These are phyloP conservation scores for Pleurotus citrinopileatus DNA, from an alignment of 768 basidiomycete genomes.

Conservation along the genomic window DNA sequence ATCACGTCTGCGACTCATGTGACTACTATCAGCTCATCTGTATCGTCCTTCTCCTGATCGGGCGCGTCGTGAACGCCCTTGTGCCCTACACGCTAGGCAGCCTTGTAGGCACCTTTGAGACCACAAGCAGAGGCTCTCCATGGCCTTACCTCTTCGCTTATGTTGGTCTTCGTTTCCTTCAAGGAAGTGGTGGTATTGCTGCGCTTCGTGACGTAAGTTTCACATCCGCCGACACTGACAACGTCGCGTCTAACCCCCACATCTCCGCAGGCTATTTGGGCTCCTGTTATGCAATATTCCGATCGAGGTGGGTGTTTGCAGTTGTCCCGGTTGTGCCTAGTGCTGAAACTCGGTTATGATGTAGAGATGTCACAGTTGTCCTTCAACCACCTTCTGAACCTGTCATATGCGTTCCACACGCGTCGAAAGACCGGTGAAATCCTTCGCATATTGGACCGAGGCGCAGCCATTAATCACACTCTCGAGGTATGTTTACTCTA, in stretches of 20 bases:
- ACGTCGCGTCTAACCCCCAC: background rate
- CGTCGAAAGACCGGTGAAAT: conserved; percentile 85
- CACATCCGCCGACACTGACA: background rate
- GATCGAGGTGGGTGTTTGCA: conserved; percentile 56
- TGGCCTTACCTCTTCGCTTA: conserved; percentile 74
- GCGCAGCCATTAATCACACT: conserved; percentile 82
- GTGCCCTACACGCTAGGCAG: conserved; percentile 70
- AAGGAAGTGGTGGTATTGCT: conserved; percentile 72
- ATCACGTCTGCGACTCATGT: background rate
- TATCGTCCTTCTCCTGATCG: conserved; percentile 64
- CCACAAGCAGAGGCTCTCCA: conserved; percentile 40
- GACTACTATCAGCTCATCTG: conserved; percentile 51
- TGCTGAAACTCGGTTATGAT: conserved; percentile 5
- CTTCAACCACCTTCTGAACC: conserved; percentile 82
- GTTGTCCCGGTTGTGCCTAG: background rate
- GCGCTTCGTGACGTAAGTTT: conserved; percentile 57
- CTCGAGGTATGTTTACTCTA: conserved; percentile 48
- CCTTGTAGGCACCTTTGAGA: conserved; percentile 57
- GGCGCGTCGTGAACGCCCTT: conserved; percentile 72
- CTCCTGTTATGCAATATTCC: conserved; percentile 87
- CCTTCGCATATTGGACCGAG: conserved; percentile 77
- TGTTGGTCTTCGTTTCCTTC: conserved; percentile 66
- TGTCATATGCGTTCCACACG: conserved; percentile 83
- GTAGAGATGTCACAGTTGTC: conserved; percentile 84
- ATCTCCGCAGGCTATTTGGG: conserved; percentile 60